Percentiles rank a stretch among this genome's conserved stretches.
These are phyloP conservation scores for Leavenworthia alabamica DNA, from an alignment of 345 rosid species.

Conservation along the genomic window DNA sequence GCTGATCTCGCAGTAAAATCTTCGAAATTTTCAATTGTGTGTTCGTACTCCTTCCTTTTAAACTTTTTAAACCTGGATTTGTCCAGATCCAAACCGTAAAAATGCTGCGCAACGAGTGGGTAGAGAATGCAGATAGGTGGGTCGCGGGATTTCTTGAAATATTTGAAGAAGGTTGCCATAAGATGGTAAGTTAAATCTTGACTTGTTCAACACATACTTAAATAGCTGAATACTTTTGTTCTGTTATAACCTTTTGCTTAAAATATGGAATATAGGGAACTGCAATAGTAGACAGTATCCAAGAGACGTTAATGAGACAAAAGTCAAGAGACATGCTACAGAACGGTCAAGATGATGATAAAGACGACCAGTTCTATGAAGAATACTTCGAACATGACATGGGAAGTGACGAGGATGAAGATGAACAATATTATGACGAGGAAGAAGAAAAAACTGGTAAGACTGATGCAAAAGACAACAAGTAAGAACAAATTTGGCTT, in stretches of 20 bases:
- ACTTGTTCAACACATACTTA: not conserved
- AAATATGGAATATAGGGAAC: conserved; percentile 50
- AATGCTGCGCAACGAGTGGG: conserved; percentile 89
- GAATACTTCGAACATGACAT: conserved; percentile 38
- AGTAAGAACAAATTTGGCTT: conserved; percentile 5
- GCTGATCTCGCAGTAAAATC: not conserved
- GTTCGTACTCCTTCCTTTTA: not conserved
- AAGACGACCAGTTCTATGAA: conserved; percentile 40
- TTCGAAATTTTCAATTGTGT: not conserved
- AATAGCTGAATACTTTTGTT: not conserved
- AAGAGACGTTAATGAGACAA: conserved; percentile 62
- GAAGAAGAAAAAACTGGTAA: conserved; percentile 21
- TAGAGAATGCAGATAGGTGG: conserved; percentile 95
- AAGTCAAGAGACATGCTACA: conserved; percentile 17
- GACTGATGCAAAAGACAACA: conserved; percentile 12
- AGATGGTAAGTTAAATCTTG: conserved; percentile 57
- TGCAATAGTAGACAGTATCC: conserved; percentile 78
- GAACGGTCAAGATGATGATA: conserved; percentile 42
- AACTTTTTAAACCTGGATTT: not conserved
- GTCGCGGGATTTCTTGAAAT: conserved; percentile 96
- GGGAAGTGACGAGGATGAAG: conserved; percentile 37
- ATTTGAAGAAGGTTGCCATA: conserved; percentile 98
- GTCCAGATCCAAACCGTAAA: conserved; percentile 77
- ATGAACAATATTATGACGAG: conserved; percentile 39
- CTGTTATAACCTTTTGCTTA: not conserved